Base-by-base conservation (phyloP, 2,329 filamentous ascomycete genomes). In the Colletotrichum sp. region DNA sequence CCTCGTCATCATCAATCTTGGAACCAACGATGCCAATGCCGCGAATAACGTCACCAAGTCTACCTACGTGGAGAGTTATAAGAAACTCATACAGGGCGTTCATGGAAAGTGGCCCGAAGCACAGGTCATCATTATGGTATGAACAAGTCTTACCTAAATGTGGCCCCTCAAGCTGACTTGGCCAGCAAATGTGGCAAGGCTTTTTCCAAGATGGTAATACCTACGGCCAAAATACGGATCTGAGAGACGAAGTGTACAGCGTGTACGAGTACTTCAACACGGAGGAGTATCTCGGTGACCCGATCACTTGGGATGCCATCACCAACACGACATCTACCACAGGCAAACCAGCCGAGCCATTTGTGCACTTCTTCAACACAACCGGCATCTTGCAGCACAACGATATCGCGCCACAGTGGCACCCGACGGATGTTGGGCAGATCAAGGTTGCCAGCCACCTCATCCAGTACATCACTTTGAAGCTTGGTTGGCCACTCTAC, bases 361-460 rank as follows among this genome's bases (percentile, higher is more conserved):
- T 91, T 69, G 89, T 93, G 34, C 88, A 91, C 79, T 91, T 91
- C 78, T 93, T 93, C 83, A 90, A 92, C 79, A 92, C 89, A 1
- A 90, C 87, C 12, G 91, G 91, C 1, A 90, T 93, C 60, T 80
- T 93, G 78, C 89, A 92, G 78, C 90, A 93, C 79, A 92, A 92
- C 77, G 91, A 92, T 79, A 90, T 92, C 75, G 88, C 86, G 3
- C 90, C 91, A 8, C 85, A 87, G 77, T 91, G 86, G 78, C 91
- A 93, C 79, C 91, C 90, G 0, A 93, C 90, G 0, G 91, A 93
- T 79, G 87, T 92, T 9, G 90, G 91, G 0, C 89, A 91, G 70
- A 85, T 92, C 79, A 93, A 93, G 81, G 82, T 93, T 9, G 91
- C 91, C 4, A 91, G 89, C 79, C 90, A 92, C 78, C 79, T 92